Conservation (phyloP, 179 eudicot species). For the Corrigiola litoralis region DNA sequence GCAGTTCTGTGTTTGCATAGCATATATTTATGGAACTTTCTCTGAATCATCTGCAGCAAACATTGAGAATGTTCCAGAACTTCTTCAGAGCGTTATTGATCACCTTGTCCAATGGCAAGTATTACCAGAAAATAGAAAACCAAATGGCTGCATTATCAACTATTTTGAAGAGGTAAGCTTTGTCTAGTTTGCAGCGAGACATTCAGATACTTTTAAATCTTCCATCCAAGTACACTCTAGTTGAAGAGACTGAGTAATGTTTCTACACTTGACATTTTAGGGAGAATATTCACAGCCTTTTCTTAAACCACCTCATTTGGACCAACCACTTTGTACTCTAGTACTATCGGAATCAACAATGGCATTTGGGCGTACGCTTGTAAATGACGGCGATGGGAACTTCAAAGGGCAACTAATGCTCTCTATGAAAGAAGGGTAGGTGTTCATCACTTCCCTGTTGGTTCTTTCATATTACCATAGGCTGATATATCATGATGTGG, state of each 20-base stretch:
- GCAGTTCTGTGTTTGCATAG: background rate
- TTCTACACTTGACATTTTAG: slow-evolving; percentile 29
- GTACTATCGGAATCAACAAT: slow-evolving; percentile 69
- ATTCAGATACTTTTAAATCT: background rate
- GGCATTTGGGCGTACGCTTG: slow-evolving; percentile 80
- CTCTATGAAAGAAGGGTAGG: slow-evolving; percentile 66
- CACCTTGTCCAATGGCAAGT: slow-evolving; percentile 87
- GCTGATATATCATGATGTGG: no score
- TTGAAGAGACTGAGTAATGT: slow-evolving; percentile 8
- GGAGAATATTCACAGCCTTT: slow-evolving; percentile 90
- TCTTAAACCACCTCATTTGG: slow-evolving; percentile 91
- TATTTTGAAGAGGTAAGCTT: slow-evolving; percentile 78
- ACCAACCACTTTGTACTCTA: slow-evolving; percentile 75
- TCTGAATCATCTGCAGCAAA: slow-evolving; percentile 41
- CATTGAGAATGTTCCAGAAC: slow-evolving; percentile 71
- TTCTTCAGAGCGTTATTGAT: slow-evolving; percentile 68
- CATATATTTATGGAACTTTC: background rate
- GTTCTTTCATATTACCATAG: background rate
- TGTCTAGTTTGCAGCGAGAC: background rate
- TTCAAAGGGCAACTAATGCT: slow-evolving; percentile 80
- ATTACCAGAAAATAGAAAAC: slow-evolving; percentile 71
- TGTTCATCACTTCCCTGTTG: background rate
- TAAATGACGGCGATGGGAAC: slow-evolving; percentile 71
- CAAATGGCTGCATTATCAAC: slow-evolving; percentile 91
- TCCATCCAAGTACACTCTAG: background rate